Evolutionary conservation across 1,284 basidiomycete species (phyloP), one percentile per base, ranked within the genome.

Genomic region (Cutaneotrichosporon arboriforme): DNA sequence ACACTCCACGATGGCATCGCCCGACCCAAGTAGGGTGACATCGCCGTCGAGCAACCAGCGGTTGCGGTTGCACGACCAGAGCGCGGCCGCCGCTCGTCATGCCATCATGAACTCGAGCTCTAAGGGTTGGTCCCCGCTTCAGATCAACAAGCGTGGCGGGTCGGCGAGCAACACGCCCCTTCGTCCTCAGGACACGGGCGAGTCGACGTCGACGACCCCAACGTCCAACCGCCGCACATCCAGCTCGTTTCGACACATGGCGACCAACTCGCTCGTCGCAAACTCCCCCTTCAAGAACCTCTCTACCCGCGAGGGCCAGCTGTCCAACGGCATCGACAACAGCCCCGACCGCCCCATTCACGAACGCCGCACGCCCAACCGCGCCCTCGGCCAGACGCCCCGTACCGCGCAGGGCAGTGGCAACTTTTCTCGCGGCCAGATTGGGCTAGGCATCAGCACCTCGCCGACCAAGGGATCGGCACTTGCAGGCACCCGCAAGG

Each of bases 261-360:
- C 82, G 59, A 85, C 78, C 58, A 89, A 87, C 72, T 84, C 86
- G 63, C 84, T 92, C 50, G 90, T 93, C 20, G 84, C 85, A 43
- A 90, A 90, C 64, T 92, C 88, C 10, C 88, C 88, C 8, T 97
- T 97, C 79, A 90, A 88, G 64, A 67, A 69, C 34, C 64, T 69
- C 0, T 58, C 59, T 13, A 70, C 70, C 20, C 45, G 51, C 10
- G 51, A 59, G 43, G 57, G 57, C 8, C 51, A 49, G 18, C 41
- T 31, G 54, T 53, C 23, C 64, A 63, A 67, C 58, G 63, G 51
- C 60, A 49, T 51, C 59, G 63, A 56, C 61, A 54, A 17, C 62
- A 58, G 22, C 60, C 61, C 61, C 18, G 55, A 57, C 14, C 46
- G 52, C 18, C 59, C 71, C 13, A 66, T 73, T 22, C 71, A 73